These are phyloP conservation scores for Neonectria neomacrospora DNA, from an alignment of 2,329 filamentous ascomycete species.

Conservation along the genomic window DNA sequence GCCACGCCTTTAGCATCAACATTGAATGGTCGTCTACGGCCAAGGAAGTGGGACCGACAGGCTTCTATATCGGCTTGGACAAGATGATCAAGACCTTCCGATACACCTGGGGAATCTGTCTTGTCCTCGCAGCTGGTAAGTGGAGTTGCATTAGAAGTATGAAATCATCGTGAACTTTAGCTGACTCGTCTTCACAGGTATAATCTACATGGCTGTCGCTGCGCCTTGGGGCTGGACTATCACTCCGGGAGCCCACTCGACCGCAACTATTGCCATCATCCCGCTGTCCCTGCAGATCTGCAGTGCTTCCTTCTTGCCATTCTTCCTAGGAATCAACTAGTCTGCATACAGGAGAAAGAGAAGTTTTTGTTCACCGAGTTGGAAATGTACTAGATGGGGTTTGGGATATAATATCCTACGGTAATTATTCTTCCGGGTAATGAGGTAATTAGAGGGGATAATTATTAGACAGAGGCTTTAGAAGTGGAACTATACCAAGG, in stretches of 20 bases:
- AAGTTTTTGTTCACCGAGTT: background rate
- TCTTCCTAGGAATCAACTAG: conserved; percentile 37
- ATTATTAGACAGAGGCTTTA: background rate
- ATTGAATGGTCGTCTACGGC: conserved; percentile 47
- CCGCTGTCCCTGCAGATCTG: conserved; percentile 41
- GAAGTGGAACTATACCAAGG: background rate
- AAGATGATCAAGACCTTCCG: conserved; percentile 60
- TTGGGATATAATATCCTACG: background rate
- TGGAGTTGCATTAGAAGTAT: background rate
- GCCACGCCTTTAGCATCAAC: conserved; percentile 43
- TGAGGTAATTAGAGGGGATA: background rate
- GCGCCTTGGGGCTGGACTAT: conserved; percentile 44
- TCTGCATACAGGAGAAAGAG: background rate
- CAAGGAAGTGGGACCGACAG: conserved; percentile 44
- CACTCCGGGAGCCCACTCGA: conserved; percentile 37
- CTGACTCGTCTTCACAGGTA: conserved; percentile 21
- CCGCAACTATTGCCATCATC: conserved; percentile 43
- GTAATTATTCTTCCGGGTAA: background rate
- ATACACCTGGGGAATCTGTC: conserved; percentile 46
- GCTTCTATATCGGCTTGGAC: conserved; percentile 48
- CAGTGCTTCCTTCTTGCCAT: conserved; percentile 38
- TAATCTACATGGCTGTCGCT: conserved; percentile 43
- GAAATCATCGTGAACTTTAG: background rate
- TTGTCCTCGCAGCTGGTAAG: conserved; percentile 29
- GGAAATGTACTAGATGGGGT: background rate